Evolutionary conservation across 2,329 filamentous ascomycete species (phyloP).

Genomic region (Xylaria arbuscula): DNA sequence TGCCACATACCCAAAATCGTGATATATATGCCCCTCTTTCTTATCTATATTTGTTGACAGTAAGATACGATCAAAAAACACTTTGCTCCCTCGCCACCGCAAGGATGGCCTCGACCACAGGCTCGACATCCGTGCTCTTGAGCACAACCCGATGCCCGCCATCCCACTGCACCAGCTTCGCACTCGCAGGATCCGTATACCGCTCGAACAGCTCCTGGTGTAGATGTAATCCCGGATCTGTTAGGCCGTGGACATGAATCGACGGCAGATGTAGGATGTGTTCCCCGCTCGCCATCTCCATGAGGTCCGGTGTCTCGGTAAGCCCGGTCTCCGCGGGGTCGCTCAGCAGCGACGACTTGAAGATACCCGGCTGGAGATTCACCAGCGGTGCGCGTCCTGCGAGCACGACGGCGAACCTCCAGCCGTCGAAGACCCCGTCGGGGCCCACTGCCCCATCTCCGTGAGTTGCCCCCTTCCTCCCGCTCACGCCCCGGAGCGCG

Average conservation of each 20-base stretch:
- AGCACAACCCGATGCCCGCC: slow-evolving; percentile 78
- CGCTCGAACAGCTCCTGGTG: slow-evolving; percentile 66
- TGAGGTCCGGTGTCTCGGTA: slow-evolving; percentile 56
- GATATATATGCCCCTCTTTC: not conserved
- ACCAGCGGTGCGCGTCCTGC: slow-evolving; percentile 71
- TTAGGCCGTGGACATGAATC: slow-evolving; percentile 74
- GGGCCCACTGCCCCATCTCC: not conserved
- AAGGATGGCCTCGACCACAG: slow-evolving; percentile 64
- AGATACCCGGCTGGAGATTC: slow-evolving; percentile 57
- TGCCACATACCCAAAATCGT: not conserved
- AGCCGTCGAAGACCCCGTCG: slow-evolving; percentile 54
- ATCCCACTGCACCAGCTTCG: slow-evolving; percentile 76
- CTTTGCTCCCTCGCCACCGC: slow-evolving; percentile 62
- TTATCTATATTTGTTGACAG: not conserved
- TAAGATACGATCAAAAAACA: slow-evolving; percentile 30
- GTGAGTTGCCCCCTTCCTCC: not conserved
- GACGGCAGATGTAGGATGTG: slow-evolving; percentile 68
- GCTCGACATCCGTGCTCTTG: slow-evolving; percentile 72
- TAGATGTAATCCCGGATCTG: slow-evolving; percentile 68
- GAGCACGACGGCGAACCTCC: slow-evolving; percentile 70
- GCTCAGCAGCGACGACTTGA: slow-evolving; percentile 46
- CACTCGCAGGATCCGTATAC: slow-evolving; percentile 68
- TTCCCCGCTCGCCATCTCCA: slow-evolving; percentile 54
- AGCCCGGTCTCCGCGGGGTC: slow-evolving; percentile 51
- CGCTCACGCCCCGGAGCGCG: slow-evolving; percentile 25